Evolutionary conservation across 2,329 filamentous ascomycete genomes (phyloP), one percentile per base, ranked within the genome.

Genomic region (Phialemonium atrogriseum): DNA sequence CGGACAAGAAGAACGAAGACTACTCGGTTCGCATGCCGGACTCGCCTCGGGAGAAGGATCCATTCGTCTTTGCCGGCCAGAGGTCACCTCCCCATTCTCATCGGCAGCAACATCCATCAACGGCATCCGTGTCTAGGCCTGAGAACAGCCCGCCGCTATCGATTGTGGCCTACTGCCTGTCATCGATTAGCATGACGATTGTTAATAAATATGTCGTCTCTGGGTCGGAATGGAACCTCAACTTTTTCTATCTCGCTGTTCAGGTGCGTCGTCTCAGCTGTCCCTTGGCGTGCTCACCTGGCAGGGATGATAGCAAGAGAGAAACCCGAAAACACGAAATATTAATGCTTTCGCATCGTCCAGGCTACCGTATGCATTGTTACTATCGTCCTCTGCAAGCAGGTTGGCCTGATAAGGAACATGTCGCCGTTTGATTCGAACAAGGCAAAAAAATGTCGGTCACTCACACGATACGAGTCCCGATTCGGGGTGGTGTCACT

Each of bases 161-260:
- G 15, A 84, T 98, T 48, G 54, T 94, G 43, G 77, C 84, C 28
- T 98, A 98, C 68, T 98, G 91, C 60, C 68, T 83, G 50, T 85
- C 89, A 32, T 95, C 88, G n/a, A 98, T 98, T 54, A 74, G 89
- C 58, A 98, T 98, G 91, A 98, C 91, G 7, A 84, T 94, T n/a
- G 91, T 93, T 58, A 98, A 98, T 67, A 98, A 98, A 70, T 98
- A 91, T 58, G 88, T 95, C 41, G 77, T 98, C 27, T 95, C 86
- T 7, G 91, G 89, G 38, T 71, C 73, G 32, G 75, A 81, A 45
- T 98, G 93, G 75, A 98, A 96, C 62, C 64, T 98, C 50, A 94
- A 94, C 62, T 94, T 96, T 61, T 85, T 98, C 62, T 82, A 95
- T 49, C 74, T 98, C 37, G 81, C 77, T 39, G 73, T 96, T 39